Conservation (phyloP, 2,329 filamentous ascomycete genomes). For the Ophiostoma sp. region DNA sequence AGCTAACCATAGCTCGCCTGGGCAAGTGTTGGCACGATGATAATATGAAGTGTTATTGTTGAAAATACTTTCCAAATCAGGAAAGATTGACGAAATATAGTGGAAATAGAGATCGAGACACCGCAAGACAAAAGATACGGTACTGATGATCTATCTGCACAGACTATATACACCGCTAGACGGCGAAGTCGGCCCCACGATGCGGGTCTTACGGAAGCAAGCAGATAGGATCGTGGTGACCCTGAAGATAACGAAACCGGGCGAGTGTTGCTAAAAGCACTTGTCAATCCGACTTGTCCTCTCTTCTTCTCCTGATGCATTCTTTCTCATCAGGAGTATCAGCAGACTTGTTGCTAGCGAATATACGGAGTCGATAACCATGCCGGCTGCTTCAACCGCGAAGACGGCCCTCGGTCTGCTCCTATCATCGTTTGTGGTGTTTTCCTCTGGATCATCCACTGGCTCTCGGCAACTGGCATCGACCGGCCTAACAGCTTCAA, state of each 20-base stretch:
- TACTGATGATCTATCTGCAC: too few species aligned
- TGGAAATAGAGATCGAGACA: too few species aligned
- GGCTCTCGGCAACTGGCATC: neutral
- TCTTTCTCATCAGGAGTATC: too few species aligned
- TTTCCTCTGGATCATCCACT: neutral
- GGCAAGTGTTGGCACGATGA: too few species aligned
- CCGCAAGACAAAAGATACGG: too few species aligned
- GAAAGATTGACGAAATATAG: too few species aligned
- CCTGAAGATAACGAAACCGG: neutral
- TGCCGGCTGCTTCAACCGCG: neutral
- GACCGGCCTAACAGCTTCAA: neutral
- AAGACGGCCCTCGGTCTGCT: neutral
- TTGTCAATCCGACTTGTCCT: too few species aligned
- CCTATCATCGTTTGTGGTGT: neutral
- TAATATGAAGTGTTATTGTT: too few species aligned
- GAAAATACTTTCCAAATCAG: too few species aligned
- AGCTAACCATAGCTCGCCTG: too few species aligned
- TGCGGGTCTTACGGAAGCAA: neutral
- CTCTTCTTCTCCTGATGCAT: too few species aligned
- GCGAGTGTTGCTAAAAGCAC: neutral
- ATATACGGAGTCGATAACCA: neutral
- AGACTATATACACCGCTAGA: neutral
- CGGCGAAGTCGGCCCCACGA: neutral
- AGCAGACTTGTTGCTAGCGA: too few species aligned
- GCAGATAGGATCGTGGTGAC: neutral